Base-by-base conservation (phyloP, 2,329 filamentous ascomycete species). In the Diplodia mutila region DNA sequence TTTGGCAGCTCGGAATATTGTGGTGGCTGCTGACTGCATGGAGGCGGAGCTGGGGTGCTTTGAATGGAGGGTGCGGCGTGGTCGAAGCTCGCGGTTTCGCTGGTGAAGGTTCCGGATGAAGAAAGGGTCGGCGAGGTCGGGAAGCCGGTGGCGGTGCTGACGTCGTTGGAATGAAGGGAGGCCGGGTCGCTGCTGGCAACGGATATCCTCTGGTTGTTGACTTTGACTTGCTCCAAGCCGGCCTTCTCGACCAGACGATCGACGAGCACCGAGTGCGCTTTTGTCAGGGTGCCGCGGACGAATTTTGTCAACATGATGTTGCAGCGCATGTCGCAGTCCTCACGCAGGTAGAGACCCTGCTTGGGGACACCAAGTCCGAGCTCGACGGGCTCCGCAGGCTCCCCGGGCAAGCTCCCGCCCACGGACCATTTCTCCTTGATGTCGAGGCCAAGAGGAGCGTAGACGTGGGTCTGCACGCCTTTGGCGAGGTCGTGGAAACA, bases 301-400 rank as follows among this genome's bases (percentile, higher is more conserved):
- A 96, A 96, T 8, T 82, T 80, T 0, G 89, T 85, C 81, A 95
- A 86, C 70, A 95, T 82, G 68, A 93, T 81, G 73, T 93, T 94
- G 81, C 92, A 96, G 67, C 86, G 86, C 83, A 97, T 89, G 70
- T 93, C 90, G 59, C 95, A 89, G 71, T 97, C 93, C 81, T 97
- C 93, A n/a, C 91, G 85, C 51, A 97, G 81, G 75, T 93, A 96
- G 14, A 97, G 81, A 0, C 92, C 93, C 49, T 87, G 82, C 25
- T 84, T 78, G 0, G 92, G 92, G 0, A 85, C 87, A 16, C 85
- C 85, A 6, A 91, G 79, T 5, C 89, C 90, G 25, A 91, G 79
- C 79, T 94, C 91, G 12, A 86, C 79, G 0, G 87, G 83, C 73
- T 90, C 85, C 34, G 84, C 82, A 0, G 87, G 85, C 77, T 96